Conservation (phyloP, 805 yeast species). For the Candida dendrica region DNA sequence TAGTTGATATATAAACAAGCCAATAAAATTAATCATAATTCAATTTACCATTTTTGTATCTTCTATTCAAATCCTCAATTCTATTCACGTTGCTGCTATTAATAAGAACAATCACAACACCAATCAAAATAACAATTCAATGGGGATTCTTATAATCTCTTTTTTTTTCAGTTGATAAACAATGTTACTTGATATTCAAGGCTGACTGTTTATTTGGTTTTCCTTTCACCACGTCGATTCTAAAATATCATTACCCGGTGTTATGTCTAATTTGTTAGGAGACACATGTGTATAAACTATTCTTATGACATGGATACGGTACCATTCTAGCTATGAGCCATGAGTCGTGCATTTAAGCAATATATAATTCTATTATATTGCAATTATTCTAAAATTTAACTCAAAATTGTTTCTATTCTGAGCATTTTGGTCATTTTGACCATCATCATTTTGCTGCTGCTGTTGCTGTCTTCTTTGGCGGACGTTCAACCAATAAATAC, state of each 20-base stretch:
- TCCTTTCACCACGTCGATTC: neutral
- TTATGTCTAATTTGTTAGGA: too few relatives aligned
- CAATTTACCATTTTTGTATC: neutral
- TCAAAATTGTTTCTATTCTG: conserved; percentile 5
- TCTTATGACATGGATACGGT: too few relatives aligned
- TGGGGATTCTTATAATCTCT: too few relatives aligned
- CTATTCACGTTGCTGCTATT: too few relatives aligned
- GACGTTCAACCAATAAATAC: conserved; percentile 2
- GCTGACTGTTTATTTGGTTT: neutral
- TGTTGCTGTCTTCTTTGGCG: conserved; percentile 10
- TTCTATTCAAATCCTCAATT: too few relatives aligned
- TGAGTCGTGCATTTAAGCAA: too few relatives aligned
- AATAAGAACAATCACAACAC: too few relatives aligned
- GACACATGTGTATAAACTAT: neutral
- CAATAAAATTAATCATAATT: too few relatives aligned
- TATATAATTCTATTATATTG: conserved; percentile 3
- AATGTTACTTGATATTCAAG: too few relatives aligned
- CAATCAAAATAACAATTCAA: too few relatives aligned
- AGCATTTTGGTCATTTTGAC: conserved; percentile 3
- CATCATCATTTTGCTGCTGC: conserved; percentile 1
- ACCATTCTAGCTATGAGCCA: too few relatives aligned
- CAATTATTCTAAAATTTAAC: conserved; percentile 13
- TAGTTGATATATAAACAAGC: neutral
- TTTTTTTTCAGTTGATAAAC: too few relatives aligned
- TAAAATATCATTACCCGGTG: neutral